These are phyloP conservation scores for Teunomyces aglyptinius DNA, from an alignment of 805 yeast species.

Conservation along the genomic window DNA sequence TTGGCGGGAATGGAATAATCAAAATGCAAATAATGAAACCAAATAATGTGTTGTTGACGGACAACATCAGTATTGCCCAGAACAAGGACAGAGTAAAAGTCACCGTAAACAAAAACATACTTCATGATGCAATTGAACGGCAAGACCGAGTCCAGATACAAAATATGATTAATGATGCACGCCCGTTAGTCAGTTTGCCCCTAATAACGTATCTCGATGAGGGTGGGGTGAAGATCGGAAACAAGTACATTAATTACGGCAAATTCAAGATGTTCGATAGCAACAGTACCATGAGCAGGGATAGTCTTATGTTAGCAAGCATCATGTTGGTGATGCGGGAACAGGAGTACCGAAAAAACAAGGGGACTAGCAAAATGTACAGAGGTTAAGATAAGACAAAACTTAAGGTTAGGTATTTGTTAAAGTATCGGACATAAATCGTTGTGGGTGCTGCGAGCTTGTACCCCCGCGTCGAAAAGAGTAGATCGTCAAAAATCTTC, in stretches of 20 bases:
- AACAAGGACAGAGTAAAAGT: constrained; percentile 12
- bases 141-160: constrained; percentile 21
- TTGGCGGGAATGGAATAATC: constrained; percentile 33
- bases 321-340: constrained; percentile 29
- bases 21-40: constrained; percentile 19
- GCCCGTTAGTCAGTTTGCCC: constrained; percentile 23
- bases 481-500: neutral
- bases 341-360: constrained; percentile 32
- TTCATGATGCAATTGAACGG: constrained; percentile 18
- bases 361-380: constrained; percentile 21
- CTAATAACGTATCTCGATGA: constrained; percentile 30
- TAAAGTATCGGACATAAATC: neutral
- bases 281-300: constrained; percentile 9
- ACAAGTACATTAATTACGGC: constrained; percentile 20
- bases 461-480: neutral
- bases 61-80: constrained; percentile 15
- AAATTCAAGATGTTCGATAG: constrained; percentile 19
- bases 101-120: constrained; percentile 10
- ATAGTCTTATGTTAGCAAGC: constrained; percentile 21
- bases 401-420: neutral
- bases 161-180: constrained; percentile 15
- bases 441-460: neutral
- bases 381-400: neutral
- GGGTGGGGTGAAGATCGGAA: constrained; percentile 18
- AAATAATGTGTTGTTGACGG: constrained; percentile 19